Percentiles rank a stretch among this genome's conserved stretches.
Conservation (phyloP, 2,329 filamentous ascomycete species). For the Scytalidium sp. region DNA sequence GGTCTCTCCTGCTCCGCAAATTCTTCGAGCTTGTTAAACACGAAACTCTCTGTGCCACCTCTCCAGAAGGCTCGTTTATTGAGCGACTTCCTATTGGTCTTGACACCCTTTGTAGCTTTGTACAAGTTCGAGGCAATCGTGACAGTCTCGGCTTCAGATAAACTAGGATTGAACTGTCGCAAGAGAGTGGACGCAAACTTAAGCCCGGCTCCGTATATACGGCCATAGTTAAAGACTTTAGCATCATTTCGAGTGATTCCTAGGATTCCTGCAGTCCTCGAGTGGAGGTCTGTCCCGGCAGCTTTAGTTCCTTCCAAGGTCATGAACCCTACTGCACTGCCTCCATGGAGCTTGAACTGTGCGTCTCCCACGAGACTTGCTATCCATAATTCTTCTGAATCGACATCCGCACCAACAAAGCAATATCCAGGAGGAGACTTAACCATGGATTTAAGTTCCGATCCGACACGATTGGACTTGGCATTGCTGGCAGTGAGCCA, state of each 20-base stretch:
- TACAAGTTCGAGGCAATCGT: conserved; percentile 79
- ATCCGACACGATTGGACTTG: conserved; percentile 92
- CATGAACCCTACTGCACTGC: conserved; percentile 98
- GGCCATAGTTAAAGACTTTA: conserved; percentile 98
- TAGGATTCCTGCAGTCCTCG: conserved; percentile 85
- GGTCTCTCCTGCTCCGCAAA: conserved; percentile 94
- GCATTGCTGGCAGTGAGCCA: conserved; percentile 98
- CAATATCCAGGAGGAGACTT: conserved; percentile 85
- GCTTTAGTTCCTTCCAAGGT: conserved; percentile 94
- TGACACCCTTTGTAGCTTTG: conserved; percentile 83
- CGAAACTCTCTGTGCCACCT: conserved; percentile 93
- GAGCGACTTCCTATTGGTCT: conserved; percentile 71
- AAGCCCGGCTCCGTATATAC: conserved; percentile 95
- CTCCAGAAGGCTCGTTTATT: conserved; percentile 84
- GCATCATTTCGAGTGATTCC: conserved; percentile 94
- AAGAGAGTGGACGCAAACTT: conserved; percentile 90
- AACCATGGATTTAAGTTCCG: conserved; percentile 96
- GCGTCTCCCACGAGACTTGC: conserved; percentile 92
- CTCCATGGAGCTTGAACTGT: conserved; percentile 91
- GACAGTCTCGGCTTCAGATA: conserved; percentile 77
- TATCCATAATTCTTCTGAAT: conserved; percentile 98
- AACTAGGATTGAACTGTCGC: conserved; percentile 84
- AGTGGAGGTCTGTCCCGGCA: conserved; percentile 90
- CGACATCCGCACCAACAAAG: conserved; percentile 96
- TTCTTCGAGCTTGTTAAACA: conserved; percentile 97